Evolutionary conservation across 768 basidiomycete species (phyloP), one percentile per base, ranked within the genome.

Genomic region (Phlebiopsis gigantea): DNA sequence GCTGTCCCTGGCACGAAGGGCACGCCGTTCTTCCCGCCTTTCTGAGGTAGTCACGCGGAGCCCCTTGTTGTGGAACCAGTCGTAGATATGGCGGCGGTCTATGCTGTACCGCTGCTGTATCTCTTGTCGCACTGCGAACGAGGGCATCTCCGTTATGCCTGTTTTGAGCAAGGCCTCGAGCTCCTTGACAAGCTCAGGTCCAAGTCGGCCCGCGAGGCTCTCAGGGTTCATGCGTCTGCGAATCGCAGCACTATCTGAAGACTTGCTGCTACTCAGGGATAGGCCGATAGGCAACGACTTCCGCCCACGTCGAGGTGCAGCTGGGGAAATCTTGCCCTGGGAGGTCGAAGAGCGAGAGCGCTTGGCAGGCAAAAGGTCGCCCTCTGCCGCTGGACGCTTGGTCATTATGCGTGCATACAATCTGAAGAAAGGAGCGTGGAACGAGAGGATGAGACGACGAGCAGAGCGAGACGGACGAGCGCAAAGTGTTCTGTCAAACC

Each of bases 71-170:
- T 88, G 87, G 70, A 87, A 88, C 68, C 88, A 88, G 69, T 89
- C 87, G 65, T 89, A 89, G 60, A 89, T 82, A 62, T 87, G 87
- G 61, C 87, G 73, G 61, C 87, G 75, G 66, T 89, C 87, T 57
- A 87, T 83, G 57, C 74, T 75, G 67, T 86, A 87, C 46, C 83
- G 79, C 65, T 83, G 79, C 69, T 89, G 87, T 30, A 89, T 80
- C 58, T 82, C 84, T 60, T 84, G 85, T 55, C 87, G 79, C 52
- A 84, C 73, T 7, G 81, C 76, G 63, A 88, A 90, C 9, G 82
- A 79, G 6, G 88, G 88, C 88, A 90, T 90, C 65, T 88, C 86
- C 25, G 67, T 72, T 43, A 81, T 83, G 42, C 88, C 88, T 9
- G 85, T 83, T 49, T 76, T 68, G 44, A 90, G 85, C 55, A 81